Base-by-base conservation (phyloP, 23 red algal species). In the Pyropia yezoensis region DNA sequence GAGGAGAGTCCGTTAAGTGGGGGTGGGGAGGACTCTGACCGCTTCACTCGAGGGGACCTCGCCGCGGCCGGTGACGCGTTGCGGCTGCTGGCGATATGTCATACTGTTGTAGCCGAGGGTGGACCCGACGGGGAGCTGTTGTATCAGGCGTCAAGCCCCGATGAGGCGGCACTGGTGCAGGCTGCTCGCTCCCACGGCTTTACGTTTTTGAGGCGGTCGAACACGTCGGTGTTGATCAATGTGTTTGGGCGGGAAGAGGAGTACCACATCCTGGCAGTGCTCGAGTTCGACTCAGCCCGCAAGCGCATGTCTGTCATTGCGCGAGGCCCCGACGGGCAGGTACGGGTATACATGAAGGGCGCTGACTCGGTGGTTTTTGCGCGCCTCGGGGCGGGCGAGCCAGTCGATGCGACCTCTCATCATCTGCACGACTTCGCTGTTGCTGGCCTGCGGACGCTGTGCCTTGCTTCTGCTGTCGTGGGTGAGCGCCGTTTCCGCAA, bases 231-330 rank as follows among this genome's bases (percentile, higher is more conserved):
- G 9, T 51, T 83, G 25, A 61, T 90, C 33, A 62, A 79, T 28
- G 85, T 89, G 19, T 71, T 78, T 58, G 85, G 75, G 14, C 59
- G 60, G 49, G 21, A 50, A 11, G 84, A 86, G 47, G 61, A 66
- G 27, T 84, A 83, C 29, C 52, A 66, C 27, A 30, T 97, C 47
- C 28, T 97, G 14, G 76, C 83, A 51, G 74, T 79, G 57, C 68
- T 90, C 14, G 93, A 97, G 52, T 97, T 97, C 59, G 79, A 75
- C 52, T 97, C 93, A 14, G 84, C 79, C 14, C 71, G 93, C 23
- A 97, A 97, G 54, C 69, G 93, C 33, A 97, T 97, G 93, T 87
- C 85, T n/a, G 79, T 97, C 7, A 79, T 97, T 34, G 82, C 79
- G 20, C 85, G 83, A 13, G 72, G 74, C 18, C 91, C 83, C 23